A percentile compares a stretch with the other conserved stretches of the same genome.
Conservation (phyloP, 1,284 basidiomycete genomes). For the Trametes sp. region DNA sequence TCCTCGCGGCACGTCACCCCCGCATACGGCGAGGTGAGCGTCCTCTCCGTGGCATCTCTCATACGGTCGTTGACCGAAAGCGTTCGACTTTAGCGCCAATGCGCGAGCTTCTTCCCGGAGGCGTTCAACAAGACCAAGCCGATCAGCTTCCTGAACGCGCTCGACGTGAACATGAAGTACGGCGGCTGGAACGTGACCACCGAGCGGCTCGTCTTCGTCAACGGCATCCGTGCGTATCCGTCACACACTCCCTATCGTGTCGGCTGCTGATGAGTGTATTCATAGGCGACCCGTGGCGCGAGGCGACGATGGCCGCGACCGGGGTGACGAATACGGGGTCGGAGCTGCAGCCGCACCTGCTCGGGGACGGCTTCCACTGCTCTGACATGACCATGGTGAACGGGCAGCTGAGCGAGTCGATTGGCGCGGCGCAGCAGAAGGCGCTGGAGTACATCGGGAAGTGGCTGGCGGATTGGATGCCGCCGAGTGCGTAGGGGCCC, state of each 20-base stretch:
- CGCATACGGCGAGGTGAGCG: conserved; percentile 55
- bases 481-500: conserved; percentile 6
- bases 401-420: conserved; percentile 52
- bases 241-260: not conserved
- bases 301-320: conserved; percentile 66
- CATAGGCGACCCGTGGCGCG: conserved; percentile 71
- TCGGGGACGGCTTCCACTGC: conserved; percentile 67
- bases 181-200: conserved; percentile 64
- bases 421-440: conserved; percentile 56
- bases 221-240: conserved; percentile 61
- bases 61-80: too few species aligned
- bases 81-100: conserved; percentile 51
- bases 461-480: conserved; percentile 22
- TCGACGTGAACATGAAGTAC: conserved; percentile 55
- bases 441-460: conserved; percentile 37
- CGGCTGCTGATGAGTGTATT: not conserved
- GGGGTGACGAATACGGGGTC: conserved; percentile 52
- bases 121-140: conserved; percentile 46
- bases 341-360: conserved; percentile 56
- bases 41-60: conserved; percentile 33
- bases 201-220: conserved; percentile 69
- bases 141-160: conserved; percentile 40
- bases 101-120: conserved; percentile 58
- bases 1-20: conserved; percentile 63
- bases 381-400: conserved; percentile 55